These are phyloP conservation scores for Massarina eburnea DNA, from an alignment of 2,329 filamentous ascomycete genomes.

Conservation along the genomic window DNA sequence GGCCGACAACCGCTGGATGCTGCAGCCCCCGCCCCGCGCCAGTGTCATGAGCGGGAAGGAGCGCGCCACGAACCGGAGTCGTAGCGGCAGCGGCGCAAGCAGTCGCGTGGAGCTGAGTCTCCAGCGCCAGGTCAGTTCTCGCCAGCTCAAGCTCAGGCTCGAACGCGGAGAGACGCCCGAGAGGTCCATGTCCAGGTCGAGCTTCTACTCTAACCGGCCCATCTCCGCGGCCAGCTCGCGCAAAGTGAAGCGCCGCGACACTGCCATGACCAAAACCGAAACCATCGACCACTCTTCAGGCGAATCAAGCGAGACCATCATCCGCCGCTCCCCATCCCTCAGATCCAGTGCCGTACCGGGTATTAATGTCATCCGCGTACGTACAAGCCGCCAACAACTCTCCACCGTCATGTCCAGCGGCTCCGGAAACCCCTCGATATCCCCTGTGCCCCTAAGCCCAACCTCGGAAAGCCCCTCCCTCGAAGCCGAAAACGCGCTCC, in stretches of 20 bases:
- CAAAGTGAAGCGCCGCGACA: constrained; percentile 34
- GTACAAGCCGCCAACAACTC: constrained; percentile 32
- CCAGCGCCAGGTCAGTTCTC: constrained; percentile 43
- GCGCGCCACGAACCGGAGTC: constrained; percentile 62
- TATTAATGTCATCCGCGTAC: constrained; percentile 25
- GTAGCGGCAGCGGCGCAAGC: constrained; percentile 51
- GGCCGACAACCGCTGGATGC: constrained; percentile 83
- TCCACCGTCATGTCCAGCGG: constrained; percentile 39
- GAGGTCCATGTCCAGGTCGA: constrained; percentile 38
- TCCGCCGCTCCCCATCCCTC: constrained; percentile 16
- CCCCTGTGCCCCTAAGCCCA: constrained; percentile 2
- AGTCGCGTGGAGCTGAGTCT: constrained; percentile 44
- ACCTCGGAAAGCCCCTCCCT: constrained; percentile 1
- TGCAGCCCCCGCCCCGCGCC: constrained; percentile 86
- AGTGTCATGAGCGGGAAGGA: constrained; percentile 89
- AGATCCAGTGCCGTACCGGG: constrained; percentile 14
- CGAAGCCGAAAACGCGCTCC: constrained; percentile 27
- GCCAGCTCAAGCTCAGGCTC: constrained; percentile 39
- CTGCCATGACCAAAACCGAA: constrained; percentile 24
- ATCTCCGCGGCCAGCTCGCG: too few species aligned
- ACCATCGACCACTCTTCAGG: constrained; percentile 26
- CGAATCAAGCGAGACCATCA: constrained; percentile 25
- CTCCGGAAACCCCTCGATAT: constrained; percentile 18
- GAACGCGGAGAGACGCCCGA: constrained; percentile 40
- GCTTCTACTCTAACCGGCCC: constrained; percentile 36